Percentiles rank a stretch among this genome's conserved stretches.
Evolutionary conservation across 106 monocot genomes (phyloP).

Genomic region (Iris macrosiphon): DNA sequence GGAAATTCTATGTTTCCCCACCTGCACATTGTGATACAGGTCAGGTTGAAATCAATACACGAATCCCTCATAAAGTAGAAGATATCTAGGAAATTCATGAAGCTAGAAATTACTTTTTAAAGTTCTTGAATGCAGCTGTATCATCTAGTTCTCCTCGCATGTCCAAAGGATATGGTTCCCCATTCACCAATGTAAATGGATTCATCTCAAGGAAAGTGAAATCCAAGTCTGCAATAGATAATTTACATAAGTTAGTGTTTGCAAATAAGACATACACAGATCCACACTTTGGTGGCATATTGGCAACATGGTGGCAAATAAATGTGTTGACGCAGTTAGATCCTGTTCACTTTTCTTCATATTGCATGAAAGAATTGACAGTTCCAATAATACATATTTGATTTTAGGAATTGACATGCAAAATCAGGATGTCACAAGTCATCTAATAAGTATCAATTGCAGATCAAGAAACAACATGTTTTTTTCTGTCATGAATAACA

Average conservation of each 20-base stretch:
- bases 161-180: conserved; percentile 86
- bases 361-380: not conserved
- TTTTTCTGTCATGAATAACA: too few species aligned
- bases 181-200: conserved; percentile 91
- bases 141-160: conserved; percentile 99
- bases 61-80: not conserved
- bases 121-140: conserved; percentile 99
- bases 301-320: not conserved
- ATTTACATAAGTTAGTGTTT: not conserved
- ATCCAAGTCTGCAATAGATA: conserved; percentile 64
- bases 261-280: too few species aligned
- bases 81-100: not conserved
- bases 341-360: too few species aligned
- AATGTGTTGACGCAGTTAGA: too few species aligned
- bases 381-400: not conserved
- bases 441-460: too few species aligned
- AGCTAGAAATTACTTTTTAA: conserved; percentile 63
- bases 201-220: conserved; percentile 98
- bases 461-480: too few species aligned
- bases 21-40: conserved; percentile 27
- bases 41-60: not conserved
- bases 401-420: not conserved
- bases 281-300: not conserved
- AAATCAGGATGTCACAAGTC: not conserved
- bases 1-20: conserved; percentile 91